Evolutionary conservation across 345 rosid genomes (phyloP), one percentile per base, ranked within the genome.

Genomic region (Triadica sebifera): DNA sequence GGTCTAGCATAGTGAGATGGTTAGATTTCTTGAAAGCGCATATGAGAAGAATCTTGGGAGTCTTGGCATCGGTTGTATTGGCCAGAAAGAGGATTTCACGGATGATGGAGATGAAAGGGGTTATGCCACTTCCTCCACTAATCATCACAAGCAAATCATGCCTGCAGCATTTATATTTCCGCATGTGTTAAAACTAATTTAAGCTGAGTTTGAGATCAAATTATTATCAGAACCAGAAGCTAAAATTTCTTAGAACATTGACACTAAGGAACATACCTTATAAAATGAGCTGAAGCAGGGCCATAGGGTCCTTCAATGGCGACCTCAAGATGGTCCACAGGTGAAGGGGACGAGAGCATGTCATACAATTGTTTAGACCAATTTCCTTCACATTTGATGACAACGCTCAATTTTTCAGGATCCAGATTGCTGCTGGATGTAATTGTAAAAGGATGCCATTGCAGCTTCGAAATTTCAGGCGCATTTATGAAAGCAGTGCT

Each of bases 401-500:
- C 63, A 20, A 79, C 37, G 65, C 76, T 79, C 10, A 75, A 19
- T 52, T 61, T 46, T 1, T 80, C 74, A 10, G 79, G 72, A 41
- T 75, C 82, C 76, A 67, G 20, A 9, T 66, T 71, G 76, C 74
- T 80, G 73, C 34, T 75, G 57, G 82, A 75, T 47, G 70, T 75
- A n/a, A 67, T 45, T 4, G 77, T 75, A n/a, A 75, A 80, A n/a
- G 77, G 79, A 72, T 80, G 79, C 79, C 77, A 80, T 67, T 80
- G 83, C 17, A 75, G 51, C 74, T 56, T 75, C 53, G 79, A 80
- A 62, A 80, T 80, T 57, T 37, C 13, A 22, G 83, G 74, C 70
- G 75, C 49, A 17, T 75, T 80, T 45, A 75, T 39, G 60, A 80
- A 80, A 52, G 71, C 34, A 2, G 24, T 60, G 72, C 83, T 75